Percentiles rank a stretch among this genome's conserved stretches.
phyloP scores from a whole-genome alignment of 2,329 filamentous ascomycete species.

The Fusarium sp. region DNA sequence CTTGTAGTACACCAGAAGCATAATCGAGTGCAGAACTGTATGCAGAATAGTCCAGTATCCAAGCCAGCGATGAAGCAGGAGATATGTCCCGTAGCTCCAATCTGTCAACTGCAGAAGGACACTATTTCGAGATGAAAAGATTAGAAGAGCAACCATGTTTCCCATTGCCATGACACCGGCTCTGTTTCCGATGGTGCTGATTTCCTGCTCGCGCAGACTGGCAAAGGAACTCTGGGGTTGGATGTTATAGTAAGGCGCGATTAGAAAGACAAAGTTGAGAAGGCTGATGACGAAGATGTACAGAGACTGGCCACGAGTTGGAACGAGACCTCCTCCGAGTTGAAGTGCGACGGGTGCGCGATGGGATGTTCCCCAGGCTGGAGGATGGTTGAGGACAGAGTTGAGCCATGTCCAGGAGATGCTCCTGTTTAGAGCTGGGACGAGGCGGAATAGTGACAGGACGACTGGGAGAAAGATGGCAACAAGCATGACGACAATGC shows the following conservation, averaged over 20 bases:
- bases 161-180: constrained; percentile 51
- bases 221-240: constrained; percentile 46
- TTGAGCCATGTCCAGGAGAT: constrained; percentile 45
- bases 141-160: constrained; percentile 48
- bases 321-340: constrained; percentile 45
- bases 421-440: constrained; percentile 45
- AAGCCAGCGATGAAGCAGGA: constrained; percentile 54
- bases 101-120: constrained; percentile 51
- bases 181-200: constrained; percentile 53
- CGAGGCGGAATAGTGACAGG: constrained; percentile 51
- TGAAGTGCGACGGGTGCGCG: constrained; percentile 44
- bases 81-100: constrained; percentile 53
- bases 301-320: constrained; percentile 51
- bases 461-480: constrained; percentile 49
- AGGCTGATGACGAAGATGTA: constrained; percentile 50
- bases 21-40: constrained; percentile 67
- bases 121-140: constrained; percentile 54
- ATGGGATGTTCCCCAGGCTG: constrained; percentile 48
- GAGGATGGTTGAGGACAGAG: constrained; percentile 48
- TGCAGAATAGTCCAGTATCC: constrained; percentile 83
- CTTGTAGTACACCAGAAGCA: constrained; percentile 48
- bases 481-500: constrained; percentile 44
- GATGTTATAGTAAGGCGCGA: constrained; percentile 47
- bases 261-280: constrained; percentile 51
- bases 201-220: constrained; percentile 41